Evolutionary conservation across 2,329 filamentous ascomycete genomes (phyloP).

Genomic region (Thielaviopsis musarum): DNA sequence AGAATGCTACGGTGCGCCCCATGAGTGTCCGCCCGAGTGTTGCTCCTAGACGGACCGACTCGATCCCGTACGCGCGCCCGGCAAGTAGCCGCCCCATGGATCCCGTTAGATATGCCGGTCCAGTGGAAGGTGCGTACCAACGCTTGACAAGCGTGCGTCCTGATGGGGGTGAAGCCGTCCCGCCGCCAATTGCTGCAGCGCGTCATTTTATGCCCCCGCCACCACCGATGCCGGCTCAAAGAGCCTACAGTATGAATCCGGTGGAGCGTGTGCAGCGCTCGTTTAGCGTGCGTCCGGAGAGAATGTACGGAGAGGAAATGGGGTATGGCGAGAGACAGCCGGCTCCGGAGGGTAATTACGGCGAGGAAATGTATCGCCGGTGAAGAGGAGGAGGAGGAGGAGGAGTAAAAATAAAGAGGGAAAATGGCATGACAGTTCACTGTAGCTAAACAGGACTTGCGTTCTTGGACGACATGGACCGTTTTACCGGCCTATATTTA

Average conservation of each 20-base stretch:
- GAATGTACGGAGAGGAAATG: constrained; percentile 25
- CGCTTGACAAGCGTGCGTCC: constrained; percentile 28
- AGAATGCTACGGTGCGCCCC: not conserved
- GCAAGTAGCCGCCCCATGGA: constrained; percentile 41
- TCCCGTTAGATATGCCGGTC: constrained; percentile 24
- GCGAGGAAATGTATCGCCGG: constrained; percentile 10
- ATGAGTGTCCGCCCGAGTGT: constrained; percentile 5
- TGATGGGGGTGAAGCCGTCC: constrained; percentile 15
- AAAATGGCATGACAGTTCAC: not conserved
- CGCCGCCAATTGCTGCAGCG: not conserved
- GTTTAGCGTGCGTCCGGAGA: constrained; percentile 25
- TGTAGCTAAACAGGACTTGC: not conserved
- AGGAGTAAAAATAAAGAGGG: not conserved
- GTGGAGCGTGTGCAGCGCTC: constrained; percentile 19
- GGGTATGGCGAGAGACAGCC: not conserved
- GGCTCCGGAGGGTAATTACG: constrained; percentile 10
- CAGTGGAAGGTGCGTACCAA: constrained; percentile 22
- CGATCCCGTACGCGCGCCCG: constrained; percentile 24
- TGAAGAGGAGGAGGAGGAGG: not conserved
- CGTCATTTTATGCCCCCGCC: not conserved
- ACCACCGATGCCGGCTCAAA: constrained; percentile 12
- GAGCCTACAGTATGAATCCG: constrained; percentile 21
- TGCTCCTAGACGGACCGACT: not conserved
- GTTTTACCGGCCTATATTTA: not conserved
- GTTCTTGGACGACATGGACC: not conserved